Conservation (phyloP, 352 stramenopile genomes). For the Phytophthora uliginosa region DNA sequence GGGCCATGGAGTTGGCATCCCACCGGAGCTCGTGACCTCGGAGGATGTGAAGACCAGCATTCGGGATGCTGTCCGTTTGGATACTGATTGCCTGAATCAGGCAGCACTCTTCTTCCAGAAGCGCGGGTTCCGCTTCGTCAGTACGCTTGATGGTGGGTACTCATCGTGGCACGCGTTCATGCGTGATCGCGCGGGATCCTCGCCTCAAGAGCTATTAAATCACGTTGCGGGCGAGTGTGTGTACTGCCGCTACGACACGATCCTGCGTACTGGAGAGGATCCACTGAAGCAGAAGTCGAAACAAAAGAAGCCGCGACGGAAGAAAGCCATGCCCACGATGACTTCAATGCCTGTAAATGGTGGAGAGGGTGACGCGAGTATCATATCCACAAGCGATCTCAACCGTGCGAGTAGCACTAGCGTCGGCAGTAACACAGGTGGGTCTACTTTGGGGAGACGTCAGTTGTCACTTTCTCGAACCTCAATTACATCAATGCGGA, state of each 20-base stretch:
- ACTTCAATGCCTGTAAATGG: conserved; percentile 81
- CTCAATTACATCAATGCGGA: conserved; percentile 64
- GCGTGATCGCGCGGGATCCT: conserved; percentile 65
- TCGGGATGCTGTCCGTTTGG: conserved; percentile 75
- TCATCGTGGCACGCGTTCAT: conserved; percentile 89
- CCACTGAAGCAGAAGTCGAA: conserved; percentile 65
- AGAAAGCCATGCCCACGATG: conserved; percentile 81
- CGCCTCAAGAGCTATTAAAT: conserved; percentile 74
- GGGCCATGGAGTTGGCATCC: conserved; percentile 76
- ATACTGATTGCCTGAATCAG: conserved; percentile 79
- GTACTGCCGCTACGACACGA: conserved; percentile 85
- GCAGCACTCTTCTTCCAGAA: conserved; percentile 89
- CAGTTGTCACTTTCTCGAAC: conserved; percentile 65
- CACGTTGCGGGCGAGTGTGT: conserved; percentile 77
- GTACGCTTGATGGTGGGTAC: conserved; percentile 79
- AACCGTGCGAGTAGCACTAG: conserved; percentile 39
- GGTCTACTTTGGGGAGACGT: conserved; percentile 30
- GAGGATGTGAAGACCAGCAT: conserved; percentile 82
- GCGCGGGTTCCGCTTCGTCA: conserved; percentile 85
- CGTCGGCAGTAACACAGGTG: conserved; percentile 23
- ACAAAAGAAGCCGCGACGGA: conserved; percentile 52
- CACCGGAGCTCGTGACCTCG: conserved; percentile 61
- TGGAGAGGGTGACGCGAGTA: conserved; percentile 74
- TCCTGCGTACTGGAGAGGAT: conserved; percentile 73
- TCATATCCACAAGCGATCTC: conserved; percentile 67